Evolutionary conservation across 164 flowering plant genomes (phyloP).

Genomic region (Santalum album): DNA sequence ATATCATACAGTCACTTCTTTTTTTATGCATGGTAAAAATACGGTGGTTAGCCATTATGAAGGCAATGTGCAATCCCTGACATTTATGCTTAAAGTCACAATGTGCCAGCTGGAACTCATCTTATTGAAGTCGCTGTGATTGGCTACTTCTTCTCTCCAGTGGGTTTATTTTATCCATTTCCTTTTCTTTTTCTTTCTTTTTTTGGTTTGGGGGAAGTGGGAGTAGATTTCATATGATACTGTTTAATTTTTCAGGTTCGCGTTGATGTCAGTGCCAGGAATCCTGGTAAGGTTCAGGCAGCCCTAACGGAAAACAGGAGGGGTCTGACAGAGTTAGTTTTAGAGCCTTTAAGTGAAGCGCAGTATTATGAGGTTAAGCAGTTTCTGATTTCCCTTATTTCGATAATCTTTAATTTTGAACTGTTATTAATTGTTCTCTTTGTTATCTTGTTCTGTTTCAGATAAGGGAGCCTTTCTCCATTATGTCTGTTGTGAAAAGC

Average conservation of each 20-base stretch:
- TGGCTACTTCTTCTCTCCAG: slow-evolving; percentile 94
- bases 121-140: slow-evolving; percentile 83
- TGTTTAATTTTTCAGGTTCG: slow-evolving; percentile 53
- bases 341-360: slow-evolving; percentile 85
- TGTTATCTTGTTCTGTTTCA: slow-evolving; percentile 24
- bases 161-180: slow-evolving; percentile 18
- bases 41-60: neutral
- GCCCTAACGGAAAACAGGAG: slow-evolving; percentile 87
- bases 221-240: slow-evolving; percentile 3
- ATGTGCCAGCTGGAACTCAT: slow-evolving; percentile 96
- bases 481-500: slow-evolving; percentile 79
- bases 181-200: too few relatives aligned
- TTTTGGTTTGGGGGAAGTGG: too few relatives aligned
- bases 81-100: slow-evolving; percentile 43
- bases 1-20: too few relatives aligned
- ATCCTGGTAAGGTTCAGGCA: slow-evolving; percentile 93
- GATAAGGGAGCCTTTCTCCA: slow-evolving; percentile 82
- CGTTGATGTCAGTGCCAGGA: slow-evolving; percentile 94
- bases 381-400: neutral
- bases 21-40: neutral
- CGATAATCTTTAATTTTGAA: neutral
- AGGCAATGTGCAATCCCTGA: slow-evolving; percentile 31
- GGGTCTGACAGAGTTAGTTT: slow-evolving; percentile 64
- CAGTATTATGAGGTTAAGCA: slow-evolving; percentile 72
- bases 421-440: neutral